Percentiles rank a stretch among this genome's conserved stretches.
Evolutionary conservation across 2,329 filamentous ascomycete species (phyloP).

Genomic region (Sporothrix mexicana): DNA sequence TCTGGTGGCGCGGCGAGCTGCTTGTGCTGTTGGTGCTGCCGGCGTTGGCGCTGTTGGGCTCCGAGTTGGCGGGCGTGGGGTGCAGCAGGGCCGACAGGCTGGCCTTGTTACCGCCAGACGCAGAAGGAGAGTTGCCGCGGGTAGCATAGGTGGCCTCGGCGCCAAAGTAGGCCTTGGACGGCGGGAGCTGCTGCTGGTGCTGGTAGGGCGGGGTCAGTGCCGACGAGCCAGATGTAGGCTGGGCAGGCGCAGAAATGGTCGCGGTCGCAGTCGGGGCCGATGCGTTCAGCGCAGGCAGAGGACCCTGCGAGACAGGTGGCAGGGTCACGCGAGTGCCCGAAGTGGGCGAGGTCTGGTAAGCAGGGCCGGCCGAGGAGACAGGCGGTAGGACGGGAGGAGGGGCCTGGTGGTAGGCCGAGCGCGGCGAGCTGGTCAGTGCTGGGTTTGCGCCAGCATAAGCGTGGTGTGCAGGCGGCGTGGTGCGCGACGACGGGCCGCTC

Average conservation of each 20-base stretch:
- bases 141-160: constrained; percentile 40
- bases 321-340: constrained; percentile 28
- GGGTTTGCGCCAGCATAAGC: constrained; percentile 10
- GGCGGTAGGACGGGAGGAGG: constrained; percentile 33
- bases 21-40: constrained; percentile 50
- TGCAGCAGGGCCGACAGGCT: constrained; percentile 58
- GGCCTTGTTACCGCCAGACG: constrained; percentile 47
- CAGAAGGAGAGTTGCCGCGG: constrained; percentile 31
- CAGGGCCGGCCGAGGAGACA: constrained; percentile 25
- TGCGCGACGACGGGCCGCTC: constrained; percentile 21
- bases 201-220: constrained; percentile 39
- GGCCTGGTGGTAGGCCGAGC: constrained; percentile 34
- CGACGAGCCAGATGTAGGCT: not conserved
- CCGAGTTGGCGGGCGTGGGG: constrained; percentile 54
- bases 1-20: constrained; percentile 56
- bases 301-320: constrained; percentile 33
- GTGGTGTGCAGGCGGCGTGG: constrained; percentile 24
- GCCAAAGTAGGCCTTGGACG: constrained; percentile 53
- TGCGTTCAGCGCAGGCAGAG: constrained; percentile 28
- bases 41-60: constrained; percentile 47
- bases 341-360: constrained; percentile 33
- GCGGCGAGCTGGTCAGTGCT: constrained; percentile 32
- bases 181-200: constrained; percentile 47
- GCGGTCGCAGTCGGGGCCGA: not conserved
- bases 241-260: not conserved